Evolutionary conservation across 2,329 filamentous ascomycete genomes (phyloP).

Genomic region (Phaeosphaeriaceae sp.): DNA sequence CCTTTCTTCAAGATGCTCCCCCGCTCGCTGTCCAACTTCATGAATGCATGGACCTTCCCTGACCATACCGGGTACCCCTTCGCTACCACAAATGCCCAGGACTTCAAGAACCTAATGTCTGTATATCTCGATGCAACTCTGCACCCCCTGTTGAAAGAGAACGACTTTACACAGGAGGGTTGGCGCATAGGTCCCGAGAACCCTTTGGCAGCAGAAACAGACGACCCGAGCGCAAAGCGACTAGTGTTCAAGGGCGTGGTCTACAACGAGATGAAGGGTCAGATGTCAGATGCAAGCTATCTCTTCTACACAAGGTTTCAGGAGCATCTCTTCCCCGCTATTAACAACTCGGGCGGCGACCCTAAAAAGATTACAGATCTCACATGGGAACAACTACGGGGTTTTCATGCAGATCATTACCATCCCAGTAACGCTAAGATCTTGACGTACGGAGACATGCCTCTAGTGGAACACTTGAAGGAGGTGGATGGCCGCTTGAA

Average conservation of each 20-base stretch:
- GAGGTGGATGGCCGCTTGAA: slow-evolving; percentile 78
- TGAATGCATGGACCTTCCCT: slow-evolving; percentile 97
- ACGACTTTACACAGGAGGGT: slow-evolving; percentile 94
- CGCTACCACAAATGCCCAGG: slow-evolving; percentile 92
- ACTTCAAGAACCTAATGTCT: slow-evolving; percentile 94
- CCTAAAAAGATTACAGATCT: slow-evolving; percentile 95
- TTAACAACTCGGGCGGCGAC: slow-evolving; percentile 97
- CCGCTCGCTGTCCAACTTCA: slow-evolving; percentile 97
- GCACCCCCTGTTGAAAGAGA: slow-evolving; percentile 84
- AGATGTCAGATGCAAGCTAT: slow-evolving; percentile 97
- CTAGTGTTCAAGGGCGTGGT: slow-evolving; percentile 97
- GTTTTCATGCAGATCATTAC: slow-evolving; percentile 92
- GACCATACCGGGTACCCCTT: slow-evolving; percentile 99
- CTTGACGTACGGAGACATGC: slow-evolving; percentile 94
- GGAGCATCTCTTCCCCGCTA: slow-evolving; percentile 89
- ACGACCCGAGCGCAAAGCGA: slow-evolving; percentile 63
- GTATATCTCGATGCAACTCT: slow-evolving; percentile 96
- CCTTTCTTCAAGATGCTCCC: slow-evolving; percentile 99
- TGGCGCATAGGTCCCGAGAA: slow-evolving; percentile 97
- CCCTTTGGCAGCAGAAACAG: slow-evolving; percentile 58
- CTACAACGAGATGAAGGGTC: slow-evolving; percentile 99
- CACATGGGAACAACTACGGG: slow-evolving; percentile 85
- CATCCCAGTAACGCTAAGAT: slow-evolving; percentile 97
- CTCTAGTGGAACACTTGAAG: slow-evolving; percentile 77
- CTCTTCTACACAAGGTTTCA: slow-evolving; percentile 95